Percentiles rank a stretch among this genome's conserved stretches.
Evolutionary conservation across 768 basidiomycete genomes (phyloP).

Genomic region (Symmetrospora coprosmae): DNA sequence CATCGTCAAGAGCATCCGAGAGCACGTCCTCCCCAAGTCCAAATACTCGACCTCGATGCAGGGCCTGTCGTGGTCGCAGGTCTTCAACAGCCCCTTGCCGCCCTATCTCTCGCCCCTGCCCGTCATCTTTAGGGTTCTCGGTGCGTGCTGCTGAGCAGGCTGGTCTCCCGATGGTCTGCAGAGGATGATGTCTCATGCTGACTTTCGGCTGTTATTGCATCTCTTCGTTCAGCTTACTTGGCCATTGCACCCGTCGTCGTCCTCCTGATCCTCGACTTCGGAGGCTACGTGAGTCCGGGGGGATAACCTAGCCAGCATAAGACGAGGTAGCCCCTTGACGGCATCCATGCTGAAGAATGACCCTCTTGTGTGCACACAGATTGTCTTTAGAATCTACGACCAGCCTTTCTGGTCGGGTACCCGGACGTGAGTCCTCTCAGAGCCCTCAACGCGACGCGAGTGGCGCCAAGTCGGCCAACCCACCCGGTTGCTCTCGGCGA

Average conservation of each 20-base stretch:
- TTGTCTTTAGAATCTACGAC: slow-evolving; percentile 14
- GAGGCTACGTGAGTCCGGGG: no score
- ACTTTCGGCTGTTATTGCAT: no score
- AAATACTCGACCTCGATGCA: slow-evolving; percentile 12
- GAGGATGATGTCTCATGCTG: no score
- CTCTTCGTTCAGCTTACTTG: neutral
- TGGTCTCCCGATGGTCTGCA: no score
- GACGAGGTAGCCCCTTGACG: no score
- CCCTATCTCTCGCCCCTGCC: slow-evolving; percentile 16
- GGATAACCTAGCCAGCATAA: no score
- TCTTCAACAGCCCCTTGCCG: slow-evolving; percentile 5
- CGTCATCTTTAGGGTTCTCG: slow-evolving; percentile 9
- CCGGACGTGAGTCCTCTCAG: slow-evolving; percentile 4
- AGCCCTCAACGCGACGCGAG: neutral
- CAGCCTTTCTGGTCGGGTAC: neutral
- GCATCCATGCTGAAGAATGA: no score
- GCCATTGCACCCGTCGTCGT: slow-evolving; percentile 14
- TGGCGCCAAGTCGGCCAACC: no score
- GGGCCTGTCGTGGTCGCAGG: slow-evolving; percentile 10
- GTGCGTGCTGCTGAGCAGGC: neutral
- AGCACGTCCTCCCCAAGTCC: neutral
- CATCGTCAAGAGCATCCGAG: neutral
- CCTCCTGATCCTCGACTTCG: slow-evolving; percentile 7
- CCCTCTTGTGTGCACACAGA: no score
- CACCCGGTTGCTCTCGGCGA: no score